Percentiles rank a stretch among this genome's conserved stretches.
phyloP scores from a whole-genome alignment of 331 rosid species.

The Phaseolus coccineus region DNA sequence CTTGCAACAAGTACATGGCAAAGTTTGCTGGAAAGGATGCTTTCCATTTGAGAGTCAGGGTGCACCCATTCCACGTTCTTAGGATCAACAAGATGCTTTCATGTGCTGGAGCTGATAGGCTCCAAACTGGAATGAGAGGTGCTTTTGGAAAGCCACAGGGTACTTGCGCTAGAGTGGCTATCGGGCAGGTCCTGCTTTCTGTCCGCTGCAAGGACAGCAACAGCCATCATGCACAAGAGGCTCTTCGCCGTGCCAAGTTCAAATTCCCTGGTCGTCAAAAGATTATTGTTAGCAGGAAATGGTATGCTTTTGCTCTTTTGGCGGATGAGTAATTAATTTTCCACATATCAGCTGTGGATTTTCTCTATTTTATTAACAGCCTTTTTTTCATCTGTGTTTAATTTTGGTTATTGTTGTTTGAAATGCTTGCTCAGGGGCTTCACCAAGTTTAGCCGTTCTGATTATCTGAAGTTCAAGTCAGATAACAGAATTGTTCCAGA shows the following conservation, averaged over 20 bases:
- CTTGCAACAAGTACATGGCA: constrained; percentile 81
- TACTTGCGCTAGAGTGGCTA: constrained; percentile 69
- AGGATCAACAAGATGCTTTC: constrained; percentile 89
- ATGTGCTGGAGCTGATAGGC: constrained; percentile 92
- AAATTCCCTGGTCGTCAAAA: constrained; percentile 90
- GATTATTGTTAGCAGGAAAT: constrained; percentile 83
- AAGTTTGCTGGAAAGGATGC: constrained; percentile 83
- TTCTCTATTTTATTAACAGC: neutral
- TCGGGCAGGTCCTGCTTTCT: constrained; percentile 81
- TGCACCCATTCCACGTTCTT: constrained; percentile 82
- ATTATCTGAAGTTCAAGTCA: constrained; percentile 60
- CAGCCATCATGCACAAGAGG: constrained; percentile 80
- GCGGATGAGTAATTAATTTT: neutral
- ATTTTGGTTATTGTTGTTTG: neutral
- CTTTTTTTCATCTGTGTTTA: neutral
- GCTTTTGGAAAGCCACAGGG: constrained; percentile 86
- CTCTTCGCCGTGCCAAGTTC: constrained; percentile 82
- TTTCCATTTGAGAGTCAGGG: constrained; percentile 89
- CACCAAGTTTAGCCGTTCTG: constrained; percentile 68
- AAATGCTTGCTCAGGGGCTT: constrained; percentile 61
- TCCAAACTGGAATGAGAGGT: constrained; percentile 84
- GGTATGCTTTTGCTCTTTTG: constrained; percentile 50
- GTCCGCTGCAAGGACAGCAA: constrained; percentile 80
- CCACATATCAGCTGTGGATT: too few relatives aligned
- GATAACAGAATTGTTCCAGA: constrained; percentile 57